Percentiles rank a stretch among this genome's conserved stretches.
phyloP scores from a whole-genome alignment of 2,329 filamentous ascomycete genomes.

The Thielaviopsis musarum region DNA sequence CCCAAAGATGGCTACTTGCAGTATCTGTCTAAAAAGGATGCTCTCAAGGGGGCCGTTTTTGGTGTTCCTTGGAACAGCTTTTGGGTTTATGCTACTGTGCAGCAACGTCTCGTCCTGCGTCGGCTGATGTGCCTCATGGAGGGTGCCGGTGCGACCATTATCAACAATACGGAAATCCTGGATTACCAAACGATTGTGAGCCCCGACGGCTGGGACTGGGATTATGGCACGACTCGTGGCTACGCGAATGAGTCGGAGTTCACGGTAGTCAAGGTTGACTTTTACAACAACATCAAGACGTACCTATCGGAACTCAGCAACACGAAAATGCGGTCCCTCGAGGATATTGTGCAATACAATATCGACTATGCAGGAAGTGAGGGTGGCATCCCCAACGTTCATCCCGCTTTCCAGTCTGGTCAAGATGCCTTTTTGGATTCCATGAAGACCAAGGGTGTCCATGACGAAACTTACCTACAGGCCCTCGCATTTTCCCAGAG shows the following conservation, averaged over 20 bases:
- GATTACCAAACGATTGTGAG: conserved; percentile 44
- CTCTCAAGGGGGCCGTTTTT: conserved; percentile 45
- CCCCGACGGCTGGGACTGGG: conserved; percentile 58
- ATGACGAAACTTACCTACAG: conserved; percentile 49
- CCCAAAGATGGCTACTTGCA: conserved; percentile 39
- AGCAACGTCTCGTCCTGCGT: conserved; percentile 37
- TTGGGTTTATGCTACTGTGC: conserved; percentile 42
- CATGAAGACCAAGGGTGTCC: conserved; percentile 39
- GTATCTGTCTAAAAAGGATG: conserved; percentile 34
- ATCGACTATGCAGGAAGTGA: conserved; percentile 46
- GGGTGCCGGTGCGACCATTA: conserved; percentile 45
- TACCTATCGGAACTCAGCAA: conserved; percentile 49
- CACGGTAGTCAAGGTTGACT: conserved; percentile 54
- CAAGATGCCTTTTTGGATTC: conserved; percentile 56
- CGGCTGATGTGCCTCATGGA: conserved; percentile 28
- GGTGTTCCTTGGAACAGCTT: conserved; percentile 57
- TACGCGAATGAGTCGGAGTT: conserved; percentile 59
- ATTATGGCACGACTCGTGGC: conserved; percentile 44
- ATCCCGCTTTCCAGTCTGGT: conserved; percentile 50
- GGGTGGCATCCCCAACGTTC: conserved; percentile 39
- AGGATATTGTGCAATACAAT: conserved; percentile 51
- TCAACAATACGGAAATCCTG: conserved; percentile 54
- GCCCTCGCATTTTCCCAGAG: conserved; percentile 45
- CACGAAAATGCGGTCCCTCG: conserved; percentile 39
- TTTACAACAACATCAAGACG: conserved; percentile 42